Evolutionary conservation across 2,329 filamentous ascomycete species (phyloP), one percentile per base, ranked within the genome.

Genomic region (Phialophora chinensis): DNA sequence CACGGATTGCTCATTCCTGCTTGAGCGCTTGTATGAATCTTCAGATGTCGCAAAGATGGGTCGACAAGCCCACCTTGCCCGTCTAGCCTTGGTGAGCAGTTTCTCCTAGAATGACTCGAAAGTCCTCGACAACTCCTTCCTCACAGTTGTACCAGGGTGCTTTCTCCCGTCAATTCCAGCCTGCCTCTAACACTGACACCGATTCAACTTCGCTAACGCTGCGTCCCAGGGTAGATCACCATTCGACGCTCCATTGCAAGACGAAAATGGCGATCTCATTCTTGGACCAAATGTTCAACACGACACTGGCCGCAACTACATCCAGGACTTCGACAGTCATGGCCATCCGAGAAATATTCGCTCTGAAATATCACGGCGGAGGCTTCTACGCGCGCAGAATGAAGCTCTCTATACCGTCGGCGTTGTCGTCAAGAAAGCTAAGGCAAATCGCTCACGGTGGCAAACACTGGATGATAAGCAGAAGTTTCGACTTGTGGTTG

Each of bases 361-460:
- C 35, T 82, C 81, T 6, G 79, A 78, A 66, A 67, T 69, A 12
- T 72, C 79, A 31, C 77, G 76, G 10, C 77, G 77, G 49, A 76
- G 78, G 58, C 76, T 83, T 7, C 75, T 79, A 58, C 78, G 80
- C 72, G 82, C 82, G 0, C 82, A 83, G 67, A 84, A 84, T 75
- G 82, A 84, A 67, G 80, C 83, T 35, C 75, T 83, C 17, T 80
- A 79, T 25, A 82, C 79, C 8, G 81, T 83, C 76, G 81, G 82
- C 3, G 79, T 83, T 47, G 80, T 82, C 47, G 81, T 66, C 80
- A 79, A 61, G 74, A 78, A 64, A 77, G 80, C 67, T 75, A 79
- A 69, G 74, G 77, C 17, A 77, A 74, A 60, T 33, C 66, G 58
- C 42, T 59, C 60, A 23, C 42, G 31, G 10, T 69, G 66, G 64